A percentile compares a stretch with the other conserved stretches of the same genome.
Conservation (phyloP, 2,329 filamentous ascomycete genomes). For the Beauveria sp. region DNA sequence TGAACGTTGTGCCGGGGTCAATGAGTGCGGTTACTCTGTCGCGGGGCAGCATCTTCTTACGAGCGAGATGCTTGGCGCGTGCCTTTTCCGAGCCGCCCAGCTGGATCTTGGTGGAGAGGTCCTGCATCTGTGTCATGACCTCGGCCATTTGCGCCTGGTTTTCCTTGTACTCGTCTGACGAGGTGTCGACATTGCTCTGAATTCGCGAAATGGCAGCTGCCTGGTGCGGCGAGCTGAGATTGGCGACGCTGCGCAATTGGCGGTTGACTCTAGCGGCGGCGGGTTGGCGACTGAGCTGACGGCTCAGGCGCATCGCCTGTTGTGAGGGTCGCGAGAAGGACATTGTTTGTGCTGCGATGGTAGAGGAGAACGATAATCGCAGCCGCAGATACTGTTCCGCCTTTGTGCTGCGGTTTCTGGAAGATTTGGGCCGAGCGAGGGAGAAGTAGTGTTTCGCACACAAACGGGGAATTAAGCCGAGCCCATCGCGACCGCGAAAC, state of each 20-base stretch:
- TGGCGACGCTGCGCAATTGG: slow-evolving; percentile 48
- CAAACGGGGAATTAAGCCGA: slow-evolving; percentile 14
- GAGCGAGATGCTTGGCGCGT: slow-evolving; percentile 74
- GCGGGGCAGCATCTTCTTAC: slow-evolving; percentile 90
- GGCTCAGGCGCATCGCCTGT: slow-evolving; percentile 35
- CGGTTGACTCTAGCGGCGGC: slow-evolving; percentile 20
- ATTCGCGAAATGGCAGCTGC: slow-evolving; percentile 76
- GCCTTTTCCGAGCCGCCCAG: slow-evolving; percentile 76
- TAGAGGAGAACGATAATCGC: not conserved
- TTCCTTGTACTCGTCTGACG: slow-evolving; percentile 70
- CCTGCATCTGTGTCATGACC: slow-evolving; percentile 59
- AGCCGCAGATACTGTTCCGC: not conserved
- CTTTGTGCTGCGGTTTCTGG: not conserved
- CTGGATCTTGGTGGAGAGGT: slow-evolving; percentile 63
- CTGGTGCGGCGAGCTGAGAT: slow-evolving; percentile 74
- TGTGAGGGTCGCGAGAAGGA: slow-evolving; percentile 39
- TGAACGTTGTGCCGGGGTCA: slow-evolving; percentile 81
- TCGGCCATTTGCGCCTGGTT: slow-evolving; percentile 73
- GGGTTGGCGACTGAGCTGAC: slow-evolving; percentile 24
- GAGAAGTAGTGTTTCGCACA: not conserved
- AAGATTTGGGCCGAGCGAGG: not conserved
- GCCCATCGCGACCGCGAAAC: slow-evolving; percentile 7
- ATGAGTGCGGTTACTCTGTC: slow-evolving; percentile 82
- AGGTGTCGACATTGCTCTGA: slow-evolving; percentile 66
- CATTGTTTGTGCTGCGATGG: slow-evolving; percentile 27